Evolutionary conservation across 768 basidiomycete genomes (phyloP).

Genomic region (Asterophora parasitica): DNA sequence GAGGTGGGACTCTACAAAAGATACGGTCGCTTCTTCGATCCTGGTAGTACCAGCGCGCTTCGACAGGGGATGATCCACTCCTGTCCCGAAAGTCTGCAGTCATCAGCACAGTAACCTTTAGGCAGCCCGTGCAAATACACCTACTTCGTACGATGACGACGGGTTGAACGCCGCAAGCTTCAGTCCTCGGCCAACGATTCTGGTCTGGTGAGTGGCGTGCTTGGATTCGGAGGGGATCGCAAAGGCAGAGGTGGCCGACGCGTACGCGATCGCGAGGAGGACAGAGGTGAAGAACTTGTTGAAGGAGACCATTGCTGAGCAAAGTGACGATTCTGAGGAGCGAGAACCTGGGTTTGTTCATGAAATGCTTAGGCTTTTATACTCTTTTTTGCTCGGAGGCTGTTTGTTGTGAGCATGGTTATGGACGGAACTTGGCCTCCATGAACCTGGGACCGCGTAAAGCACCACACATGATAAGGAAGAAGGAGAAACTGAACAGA

Average conservation of each 20-base stretch:
- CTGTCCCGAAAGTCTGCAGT: slow-evolving; percentile 15
- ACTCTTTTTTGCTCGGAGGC: not conserved
- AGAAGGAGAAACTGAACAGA: not conserved
- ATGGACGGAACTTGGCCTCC: slow-evolving; percentile 1
- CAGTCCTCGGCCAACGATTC: slow-evolving; percentile 24
- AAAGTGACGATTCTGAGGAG: not conserved
- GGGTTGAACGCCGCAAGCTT: slow-evolving; percentile 34
- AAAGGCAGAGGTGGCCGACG: slow-evolving; percentile 21
- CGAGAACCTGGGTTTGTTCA: not conserved
- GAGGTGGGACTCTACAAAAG: slow-evolving; percentile 16
- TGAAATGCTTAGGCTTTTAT: not conserved
- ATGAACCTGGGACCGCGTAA: slow-evolving; percentile 2
- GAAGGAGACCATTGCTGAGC: slow-evolving; percentile 19
- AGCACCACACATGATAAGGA: not conserved
- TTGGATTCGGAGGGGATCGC: slow-evolving; percentile 25
- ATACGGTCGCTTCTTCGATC: slow-evolving; percentile 12
- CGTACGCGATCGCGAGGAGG: slow-evolving; percentile 24
- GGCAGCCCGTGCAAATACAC: not conserved
- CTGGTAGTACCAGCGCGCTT: slow-evolving; percentile 7
- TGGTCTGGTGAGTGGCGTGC: slow-evolving; percentile 28
- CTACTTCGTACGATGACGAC: slow-evolving; percentile 30
- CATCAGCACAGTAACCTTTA: slow-evolving; percentile 19
- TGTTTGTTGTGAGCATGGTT: not conserved
- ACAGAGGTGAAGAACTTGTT: slow-evolving; percentile 28
- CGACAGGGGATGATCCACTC: slow-evolving; percentile 12